A percentile compares a stretch with the other conserved stretches of the same genome.
These are phyloP conservation scores for Cytospora leucostoma DNA, from an alignment of 2,329 filamentous ascomycete genomes.

Conservation along the genomic window DNA sequence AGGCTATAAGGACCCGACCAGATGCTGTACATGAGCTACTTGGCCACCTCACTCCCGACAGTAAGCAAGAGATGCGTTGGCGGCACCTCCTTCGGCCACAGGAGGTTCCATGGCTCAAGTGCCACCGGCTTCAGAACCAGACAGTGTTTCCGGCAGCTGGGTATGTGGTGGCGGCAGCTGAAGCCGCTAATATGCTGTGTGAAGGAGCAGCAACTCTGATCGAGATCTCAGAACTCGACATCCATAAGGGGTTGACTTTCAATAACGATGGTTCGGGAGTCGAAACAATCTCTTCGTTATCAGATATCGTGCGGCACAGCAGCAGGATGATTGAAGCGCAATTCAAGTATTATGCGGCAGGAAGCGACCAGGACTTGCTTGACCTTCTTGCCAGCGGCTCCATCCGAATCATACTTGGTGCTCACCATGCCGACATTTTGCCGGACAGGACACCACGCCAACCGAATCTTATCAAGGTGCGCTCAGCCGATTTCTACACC, in stretches of 20 bases:
- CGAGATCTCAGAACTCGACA: slow-evolving; percentile 30
- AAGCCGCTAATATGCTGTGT: slow-evolving; percentile 26
- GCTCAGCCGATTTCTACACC: too few relatives aligned
- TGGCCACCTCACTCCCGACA: background rate
- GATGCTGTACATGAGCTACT: slow-evolving; percentile 25
- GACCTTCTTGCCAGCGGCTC: too few relatives aligned
- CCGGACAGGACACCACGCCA: too few relatives aligned
- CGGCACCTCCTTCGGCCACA: slow-evolving; percentile 31
- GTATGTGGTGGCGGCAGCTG: slow-evolving; percentile 30
- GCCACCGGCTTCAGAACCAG: slow-evolving; percentile 40
- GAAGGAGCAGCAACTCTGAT: slow-evolving; percentile 11
- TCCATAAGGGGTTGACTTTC: slow-evolving; percentile 30
- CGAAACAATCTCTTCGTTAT: slow-evolving; percentile 15
- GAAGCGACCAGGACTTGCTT: background rate
- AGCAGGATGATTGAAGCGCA: too few relatives aligned
- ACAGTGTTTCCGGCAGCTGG: slow-evolving; percentile 42
- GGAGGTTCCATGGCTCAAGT: slow-evolving; percentile 42
- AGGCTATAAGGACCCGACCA: background rate
- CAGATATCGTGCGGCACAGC: too few relatives aligned
- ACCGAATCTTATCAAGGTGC: too few relatives aligned
- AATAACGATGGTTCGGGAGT: slow-evolving; percentile 22
- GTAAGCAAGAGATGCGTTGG: slow-evolving; percentile 31
- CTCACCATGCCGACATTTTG: too few relatives aligned
- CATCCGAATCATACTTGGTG: too few relatives aligned
- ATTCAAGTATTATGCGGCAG: too few relatives aligned